Percentiles rank a stretch among this genome's conserved stretches.
These are phyloP conservation scores for Phyllosticta ampelicida DNA, from an alignment of 2,329 filamentous ascomycete species.

Conservation along the genomic window DNA sequence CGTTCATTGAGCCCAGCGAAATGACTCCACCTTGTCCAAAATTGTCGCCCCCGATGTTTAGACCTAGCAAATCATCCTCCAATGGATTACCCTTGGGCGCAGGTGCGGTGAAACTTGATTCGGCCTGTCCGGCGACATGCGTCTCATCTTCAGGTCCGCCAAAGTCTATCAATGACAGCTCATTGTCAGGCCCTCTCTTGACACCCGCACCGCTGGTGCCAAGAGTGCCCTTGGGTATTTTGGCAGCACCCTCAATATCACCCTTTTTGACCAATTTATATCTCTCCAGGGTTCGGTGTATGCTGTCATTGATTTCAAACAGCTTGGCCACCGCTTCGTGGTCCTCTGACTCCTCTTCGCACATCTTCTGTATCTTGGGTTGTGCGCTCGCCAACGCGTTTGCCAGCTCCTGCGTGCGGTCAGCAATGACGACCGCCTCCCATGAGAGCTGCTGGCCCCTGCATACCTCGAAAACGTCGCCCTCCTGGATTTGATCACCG, in stretches of 20 bases:
- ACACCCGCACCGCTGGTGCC: slow-evolving; percentile 54
- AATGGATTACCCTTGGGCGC: slow-evolving; percentile 52
- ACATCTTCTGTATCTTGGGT: slow-evolving; percentile 99
- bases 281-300: slow-evolving; percentile 88
- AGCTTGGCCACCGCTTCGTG: slow-evolving; percentile 91
- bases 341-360: slow-evolving; percentile 95
- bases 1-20: slow-evolving; percentile 54
- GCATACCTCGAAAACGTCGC: slow-evolving; percentile 55
- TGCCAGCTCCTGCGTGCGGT: slow-evolving; percentile 60
- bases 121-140: slow-evolving; percentile 20
- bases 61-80: slow-evolving; percentile 81
- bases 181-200: slow-evolving; percentile 57
- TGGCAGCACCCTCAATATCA: slow-evolving; percentile 71
- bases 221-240: slow-evolving; percentile 71
- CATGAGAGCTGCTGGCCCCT: slow-evolving; percentile 15
- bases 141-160: slow-evolving; percentile 53
- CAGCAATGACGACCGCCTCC: slow-evolving; percentile 14
- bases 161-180: slow-evolving; percentile 91
- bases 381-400: slow-evolving; percentile 84
- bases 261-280: slow-evolving; percentile 96
- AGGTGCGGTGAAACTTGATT: slow-evolving; percentile 28
- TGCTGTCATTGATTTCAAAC: slow-evolving; percentile 96
- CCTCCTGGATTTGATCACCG: slow-evolving; percentile 66
- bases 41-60: slow-evolving; percentile 59
- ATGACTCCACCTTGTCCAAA: slow-evolving; percentile 74